Evolutionary conservation across 441 rosid genomes (phyloP), one percentile per base, ranked within the genome.

Genomic region (Syzygium syzygioides): DNA sequence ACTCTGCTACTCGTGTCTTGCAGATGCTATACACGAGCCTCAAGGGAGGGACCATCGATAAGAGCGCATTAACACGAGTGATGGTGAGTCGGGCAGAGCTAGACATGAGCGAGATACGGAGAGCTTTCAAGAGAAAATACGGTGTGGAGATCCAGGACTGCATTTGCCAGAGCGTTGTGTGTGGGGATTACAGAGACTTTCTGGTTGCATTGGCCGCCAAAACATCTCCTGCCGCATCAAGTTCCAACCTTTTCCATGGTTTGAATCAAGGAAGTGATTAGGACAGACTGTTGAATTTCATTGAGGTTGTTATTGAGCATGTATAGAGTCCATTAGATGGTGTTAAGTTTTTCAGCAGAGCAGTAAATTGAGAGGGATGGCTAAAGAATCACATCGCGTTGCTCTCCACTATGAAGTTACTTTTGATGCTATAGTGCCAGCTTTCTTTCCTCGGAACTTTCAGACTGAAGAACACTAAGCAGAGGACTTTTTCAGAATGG

Each of bases 151-250:
- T 95, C 56, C 91, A 86, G 91, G 93, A 93, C 30, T 91, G 93
- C 90, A 94, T 95, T 53, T 85, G 60, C 66, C 92, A 93, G 59
- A 90, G 88, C 88, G 88, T 92, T 25, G 88, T 90, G 30, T 86
- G 92, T 2, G 95, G 93, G 55, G 94, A 94, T 64, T 93, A 90
- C 90, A 91, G 94, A 89, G 95, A 95, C 45, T 94, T 95, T 89
- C 94, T 95, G 84, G 87, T 93, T 87, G 94, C 93, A 90, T 90
- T 92, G 76, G 91, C 92, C 79, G 32, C 91, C 85, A 93, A 92
- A 89, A 54, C 93, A 34, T 48, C 79, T 53, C n/a, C 56, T 18
- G 48, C 83, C 59, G 32, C 48, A 56, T 53, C 79, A 20, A 60
- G 57, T 79, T 88, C 59, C 56, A n/a, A 68, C 32, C 59, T 34